Percentiles rank a stretch among this genome's conserved stretches.
These are phyloP conservation scores for Ustilago esculenta DNA, from an alignment of 1,284 basidiomycete genomes.

Conservation along the genomic window DNA sequence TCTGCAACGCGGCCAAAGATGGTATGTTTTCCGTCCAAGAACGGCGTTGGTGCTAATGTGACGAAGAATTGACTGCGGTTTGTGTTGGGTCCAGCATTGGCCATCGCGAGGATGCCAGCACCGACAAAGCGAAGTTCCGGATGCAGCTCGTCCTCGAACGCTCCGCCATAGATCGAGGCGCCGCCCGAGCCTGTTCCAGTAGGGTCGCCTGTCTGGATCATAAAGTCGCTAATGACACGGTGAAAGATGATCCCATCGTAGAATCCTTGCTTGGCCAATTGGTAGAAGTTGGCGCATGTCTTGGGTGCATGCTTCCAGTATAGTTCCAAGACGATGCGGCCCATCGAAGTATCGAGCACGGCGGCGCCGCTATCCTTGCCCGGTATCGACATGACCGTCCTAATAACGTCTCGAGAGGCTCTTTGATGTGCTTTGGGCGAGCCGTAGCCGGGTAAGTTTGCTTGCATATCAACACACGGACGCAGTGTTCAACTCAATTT, in stretches of 20 bases:
- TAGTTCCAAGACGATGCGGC: constrained; percentile 57
- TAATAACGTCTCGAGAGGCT: too few relatives aligned
- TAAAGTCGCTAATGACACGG: constrained; percentile 97
- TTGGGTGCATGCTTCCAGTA: constrained; percentile 63
- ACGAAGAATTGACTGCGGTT: constrained; percentile 99
- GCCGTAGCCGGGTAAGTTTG: neutral
- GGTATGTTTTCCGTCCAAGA: constrained; percentile 77
- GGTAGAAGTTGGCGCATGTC: constrained; percentile 60
- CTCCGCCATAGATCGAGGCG: constrained; percentile 63
- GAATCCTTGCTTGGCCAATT: constrained; percentile 62
- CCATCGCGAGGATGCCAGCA: constrained; percentile 96
- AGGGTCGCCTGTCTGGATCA: constrained; percentile 98
- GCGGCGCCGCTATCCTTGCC: constrained; percentile 46
- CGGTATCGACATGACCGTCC: constrained; percentile 44
- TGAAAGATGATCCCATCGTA: constrained; percentile 81
- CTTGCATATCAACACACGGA: constrained; percentile 1
- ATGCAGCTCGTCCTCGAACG: constrained; percentile 95
- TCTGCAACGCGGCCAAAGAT: constrained; percentile 72
- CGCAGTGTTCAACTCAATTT: too few relatives aligned
- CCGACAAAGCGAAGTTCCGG: constrained; percentile 85
- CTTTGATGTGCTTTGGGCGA: too few relatives aligned
- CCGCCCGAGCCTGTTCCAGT: constrained; percentile 98
- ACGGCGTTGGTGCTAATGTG: constrained; percentile 92
- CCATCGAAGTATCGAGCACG: constrained; percentile 60
- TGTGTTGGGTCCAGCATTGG: constrained; percentile 91